phyloP scores from a whole-genome alignment of 371 early-diverging fungal genomes.

The Mucor circinelloides region DNA sequence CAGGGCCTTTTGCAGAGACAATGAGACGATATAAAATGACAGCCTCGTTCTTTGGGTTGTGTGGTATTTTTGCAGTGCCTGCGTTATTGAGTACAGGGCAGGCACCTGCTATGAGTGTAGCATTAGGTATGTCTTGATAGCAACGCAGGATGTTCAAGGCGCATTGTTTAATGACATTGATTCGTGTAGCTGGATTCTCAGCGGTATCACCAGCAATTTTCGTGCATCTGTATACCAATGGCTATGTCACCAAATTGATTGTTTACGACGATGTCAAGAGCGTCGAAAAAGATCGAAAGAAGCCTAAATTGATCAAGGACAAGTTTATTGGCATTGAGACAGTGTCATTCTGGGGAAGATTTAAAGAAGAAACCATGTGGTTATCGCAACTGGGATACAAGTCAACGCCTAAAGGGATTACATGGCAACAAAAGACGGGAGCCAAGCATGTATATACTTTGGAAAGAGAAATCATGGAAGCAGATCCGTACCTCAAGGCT shows the following conservation, averaged over 20 bases:
- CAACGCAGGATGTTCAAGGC: background rate
- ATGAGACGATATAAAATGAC: slow-evolving; percentile 52
- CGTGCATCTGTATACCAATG: slow-evolving; percentile 44
- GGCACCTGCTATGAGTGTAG: slow-evolving; percentile 35
- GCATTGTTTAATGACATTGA: too few relatives aligned
- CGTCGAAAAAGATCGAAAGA: slow-evolving; percentile 41
- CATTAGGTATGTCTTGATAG: slow-evolving; percentile 28
- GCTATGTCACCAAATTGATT: slow-evolving; percentile 42
- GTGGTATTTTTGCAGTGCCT: slow-evolving; percentile 49
- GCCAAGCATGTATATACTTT: slow-evolving; percentile 28
- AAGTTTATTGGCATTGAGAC: slow-evolving; percentile 46
- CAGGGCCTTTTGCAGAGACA: slow-evolving; percentile 49
- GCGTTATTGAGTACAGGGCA: slow-evolving; percentile 43
- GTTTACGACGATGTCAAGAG: slow-evolving; percentile 46
- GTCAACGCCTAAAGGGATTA: slow-evolving; percentile 25
- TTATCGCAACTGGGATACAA: slow-evolving; percentile 35
- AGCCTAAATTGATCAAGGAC: slow-evolving; percentile 40
- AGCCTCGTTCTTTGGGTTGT: slow-evolving; percentile 49
- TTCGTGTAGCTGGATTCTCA: slow-evolving; percentile 40
- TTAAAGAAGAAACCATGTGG: slow-evolving; percentile 36
- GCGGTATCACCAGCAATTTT: slow-evolving; percentile 43
- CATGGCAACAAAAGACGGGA: slow-evolving; percentile 33
- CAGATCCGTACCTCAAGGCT: slow-evolving; percentile 46
- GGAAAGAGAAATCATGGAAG: slow-evolving; percentile 43
- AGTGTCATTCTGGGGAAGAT: slow-evolving; percentile 34